Evolutionary conservation across 306 rosid genomes (phyloP), one percentile per base, ranked within the genome.

Genomic region (Parietaria judaica): DNA sequence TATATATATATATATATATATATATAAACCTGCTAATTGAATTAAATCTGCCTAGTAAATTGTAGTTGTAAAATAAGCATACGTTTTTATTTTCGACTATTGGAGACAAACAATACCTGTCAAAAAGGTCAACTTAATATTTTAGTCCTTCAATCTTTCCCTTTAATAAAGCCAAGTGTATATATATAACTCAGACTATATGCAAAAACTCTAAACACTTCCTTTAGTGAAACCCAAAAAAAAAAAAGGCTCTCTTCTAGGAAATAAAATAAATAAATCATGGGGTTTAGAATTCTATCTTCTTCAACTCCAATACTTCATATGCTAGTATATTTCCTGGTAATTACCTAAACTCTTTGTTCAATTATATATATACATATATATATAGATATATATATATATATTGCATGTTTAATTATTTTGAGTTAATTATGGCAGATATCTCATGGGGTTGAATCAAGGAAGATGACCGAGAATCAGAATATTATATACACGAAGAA

Each of bases 361-460:
- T 6, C 41, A 34, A 5, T 31, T 11, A 7, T 55, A 17, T 7
- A 14, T 56, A 2, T 56, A 12, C 11, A 23, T 23, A 23, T 23
- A 23, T 23, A 23, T 23, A 23, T 23, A 23, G 1, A 23, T 23
- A 23, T 23, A 23, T 23, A 23, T 23, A 23, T 23, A 23, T 23
- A 23, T 23, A 23, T 36, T 56, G 2, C 44, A 4, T 41, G 15
- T 23, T 23, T 23, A 23, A 9, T 12, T 10, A 14, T 12, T 35
- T 56, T 56, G 7, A 34, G 14, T 15, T 34, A 6, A 6, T 43
- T 56, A 67, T 55, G 66, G 73, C 77, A 82, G 88, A 38, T 58
- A 73, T 72, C 17, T 46, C 36, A 45, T 47, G 78, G 64, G 60
- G 74, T 41, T 63, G 66, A 58, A 46, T 71, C 76, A 36, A 61